Conservation (phyloP, 768 basidiomycete genomes). For the Pulveroboletus ravenelii region DNA sequence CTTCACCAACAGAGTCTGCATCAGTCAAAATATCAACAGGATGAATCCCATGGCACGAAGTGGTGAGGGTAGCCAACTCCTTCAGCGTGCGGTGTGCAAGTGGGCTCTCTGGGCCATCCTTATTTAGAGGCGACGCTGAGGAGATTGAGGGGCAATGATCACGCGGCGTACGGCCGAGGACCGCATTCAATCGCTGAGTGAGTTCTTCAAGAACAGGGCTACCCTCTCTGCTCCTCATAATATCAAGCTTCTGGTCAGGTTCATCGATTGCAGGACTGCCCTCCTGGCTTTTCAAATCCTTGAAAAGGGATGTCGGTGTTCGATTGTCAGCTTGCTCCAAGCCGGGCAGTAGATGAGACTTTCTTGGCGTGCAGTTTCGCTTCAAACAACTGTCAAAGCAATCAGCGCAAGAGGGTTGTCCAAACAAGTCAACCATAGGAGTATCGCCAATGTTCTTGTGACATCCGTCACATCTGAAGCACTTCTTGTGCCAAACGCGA, state of each 20-base stretch:
- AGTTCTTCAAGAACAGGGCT: slow-evolving; percentile 54
- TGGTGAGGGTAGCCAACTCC: slow-evolving; percentile 10
- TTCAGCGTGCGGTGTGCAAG: slow-evolving; percentile 22
- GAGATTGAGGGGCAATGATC: slow-evolving; percentile 26
- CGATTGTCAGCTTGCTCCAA: slow-evolving; percentile 27
- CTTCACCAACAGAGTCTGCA: slow-evolving; percentile 8
- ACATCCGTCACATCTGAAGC: slow-evolving; percentile 74
- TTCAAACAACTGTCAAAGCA: slow-evolving; percentile 78
- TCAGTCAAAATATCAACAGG: slow-evolving; percentile 1
- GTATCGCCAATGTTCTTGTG: slow-evolving; percentile 64
- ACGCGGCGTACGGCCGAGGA: slow-evolving; percentile 33
- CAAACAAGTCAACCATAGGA: slow-evolving; percentile 82
- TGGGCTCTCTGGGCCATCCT: slow-evolving; percentile 24
- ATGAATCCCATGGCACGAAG: slow-evolving; percentile 5
- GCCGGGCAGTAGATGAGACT: slow-evolving; percentile 35
- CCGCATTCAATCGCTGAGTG: slow-evolving; percentile 39
- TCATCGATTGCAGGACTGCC: slow-evolving; percentile 61
- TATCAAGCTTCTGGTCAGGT: slow-evolving; percentile 56
- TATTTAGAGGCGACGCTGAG: slow-evolving; percentile 15
- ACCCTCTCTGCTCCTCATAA: slow-evolving; percentile 48
- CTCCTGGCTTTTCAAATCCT: slow-evolving; percentile 43
- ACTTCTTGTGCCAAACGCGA: slow-evolving; percentile 76
- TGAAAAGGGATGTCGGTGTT: slow-evolving; percentile 44
- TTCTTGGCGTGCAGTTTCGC: slow-evolving; percentile 39
- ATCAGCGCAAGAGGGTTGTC: slow-evolving; percentile 70